Evolutionary conservation across 1,284 basidiomycete species (phyloP).

Genomic region (Ceratorhiza oryzae-sativae): DNA sequence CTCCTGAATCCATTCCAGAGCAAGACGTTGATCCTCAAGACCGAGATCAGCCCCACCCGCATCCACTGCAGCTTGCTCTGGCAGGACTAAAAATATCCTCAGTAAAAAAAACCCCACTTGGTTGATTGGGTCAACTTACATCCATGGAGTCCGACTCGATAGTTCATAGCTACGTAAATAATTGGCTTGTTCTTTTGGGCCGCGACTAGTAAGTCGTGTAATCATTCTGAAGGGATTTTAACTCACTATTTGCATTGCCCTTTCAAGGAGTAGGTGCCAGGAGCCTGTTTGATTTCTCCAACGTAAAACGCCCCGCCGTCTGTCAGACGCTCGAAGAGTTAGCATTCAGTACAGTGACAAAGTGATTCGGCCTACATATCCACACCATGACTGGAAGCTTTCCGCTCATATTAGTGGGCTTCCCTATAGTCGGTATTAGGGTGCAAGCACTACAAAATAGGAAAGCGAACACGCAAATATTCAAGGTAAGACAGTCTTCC

Average conservation of each 20-base stretch:
- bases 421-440: neutral
- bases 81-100: constrained; percentile 44
- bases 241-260: neutral
- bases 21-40: constrained; percentile 54
- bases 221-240: no score
- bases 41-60: constrained; percentile 48
- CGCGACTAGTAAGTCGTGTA: neutral
- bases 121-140: constrained; percentile 22
- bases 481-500: constrained; percentile 39
- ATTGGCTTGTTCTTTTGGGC: constrained; percentile 43
- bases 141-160: constrained; percentile 43
- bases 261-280: neutral
- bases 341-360: no score
- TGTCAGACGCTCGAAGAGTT: neutral
- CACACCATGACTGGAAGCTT: constrained; percentile 40
- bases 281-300: neutral
- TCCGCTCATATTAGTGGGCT: constrained; percentile 13
- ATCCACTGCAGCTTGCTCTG: constrained; percentile 46
- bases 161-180: constrained; percentile 49
- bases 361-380: constrained; percentile 12
- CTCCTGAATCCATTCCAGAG: constrained; percentile 57
- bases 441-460: no score
- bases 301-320: constrained; percentile 26
- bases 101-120: neutral
- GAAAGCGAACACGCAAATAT: constrained; percentile 19